Base-by-base conservation (phyloP, 2,329 filamentous ascomycete genomes). In the Lecanoromycetidae sp. region DNA sequence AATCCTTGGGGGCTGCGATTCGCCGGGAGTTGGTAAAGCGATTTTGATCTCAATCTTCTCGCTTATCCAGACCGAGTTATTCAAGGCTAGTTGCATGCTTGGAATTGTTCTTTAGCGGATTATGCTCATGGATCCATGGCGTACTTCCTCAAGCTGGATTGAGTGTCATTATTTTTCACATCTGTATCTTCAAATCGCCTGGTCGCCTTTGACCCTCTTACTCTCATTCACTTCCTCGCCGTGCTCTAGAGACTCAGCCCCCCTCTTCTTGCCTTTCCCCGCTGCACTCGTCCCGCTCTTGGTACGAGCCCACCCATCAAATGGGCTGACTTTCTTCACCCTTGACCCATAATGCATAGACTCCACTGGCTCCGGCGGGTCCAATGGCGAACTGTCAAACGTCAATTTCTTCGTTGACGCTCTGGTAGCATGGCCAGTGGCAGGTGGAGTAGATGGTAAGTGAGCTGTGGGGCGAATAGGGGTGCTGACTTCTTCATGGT, bases 291-390 rank as follows among this genome's bases (percentile, higher is more conserved):
- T 22, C 6, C 54, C 55, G 5, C 57, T 34, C 54, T 67, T 65
- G 54, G 62, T 64, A 17, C 64, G 59, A 37, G 58, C 54, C 66
- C 66, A 69, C 15, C 57, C 57, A 48, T 63, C 60, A 50, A 69
- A 69, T 3, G 66, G 65, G 47, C 63, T 67, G 25, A 57, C 55
- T 35, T 60, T 60, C 51, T 63, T 65, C 5, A 53, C 49, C 19
- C 59, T 60, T 7, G 58, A 59, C 15, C 46, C 52, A 26, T 55
- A 53, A 19, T 51, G 49, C n/a, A 58, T 58, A 8, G 50, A 15
- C 20, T 54, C 55, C 10, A 56, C 52, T 39, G 57, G 59, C 49
- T 58, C 60, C 38, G 53, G 46, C 23, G 58, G 57, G 25, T 61
- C 57, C 33, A 64, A 62, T 7, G 37, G 36, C 17, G 46, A 45